Evolutionary conservation across 2,329 filamentous ascomycete species (phyloP).

Genomic region (Trichoderma harzianum): DNA sequence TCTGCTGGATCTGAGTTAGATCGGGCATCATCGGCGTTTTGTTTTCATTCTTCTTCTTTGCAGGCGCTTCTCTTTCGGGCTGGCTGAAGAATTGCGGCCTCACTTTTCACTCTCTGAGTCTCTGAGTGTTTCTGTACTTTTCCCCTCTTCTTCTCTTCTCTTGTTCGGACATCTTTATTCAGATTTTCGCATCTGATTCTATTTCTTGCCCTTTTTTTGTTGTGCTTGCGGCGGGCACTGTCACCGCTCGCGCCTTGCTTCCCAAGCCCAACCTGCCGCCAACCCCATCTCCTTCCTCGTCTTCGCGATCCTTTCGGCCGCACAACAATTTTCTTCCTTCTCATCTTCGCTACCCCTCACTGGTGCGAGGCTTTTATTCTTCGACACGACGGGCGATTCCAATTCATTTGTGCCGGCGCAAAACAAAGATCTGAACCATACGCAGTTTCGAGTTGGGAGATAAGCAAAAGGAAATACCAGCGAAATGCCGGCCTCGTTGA

Average conservation of each 20-base stretch:
- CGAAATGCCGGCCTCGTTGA: slow-evolving; percentile 31
- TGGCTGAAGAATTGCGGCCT: not conserved
- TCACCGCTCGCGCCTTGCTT: slow-evolving; percentile 8
- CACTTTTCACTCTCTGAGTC: not conserved
- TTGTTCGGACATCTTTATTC: not conserved
- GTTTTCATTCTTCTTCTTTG: not conserved
- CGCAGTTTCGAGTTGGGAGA: not conserved
- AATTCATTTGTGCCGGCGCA: not conserved
- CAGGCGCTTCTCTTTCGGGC: not conserved
- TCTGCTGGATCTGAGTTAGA: not conserved
- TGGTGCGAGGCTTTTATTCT: not conserved
- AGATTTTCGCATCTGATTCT: not conserved
- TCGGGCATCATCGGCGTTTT: not conserved
- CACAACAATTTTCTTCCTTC: not conserved
- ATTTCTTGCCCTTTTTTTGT: not conserved
- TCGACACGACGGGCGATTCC: not conserved
- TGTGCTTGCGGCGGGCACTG: not conserved
- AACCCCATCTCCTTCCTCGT: slow-evolving; percentile 8
- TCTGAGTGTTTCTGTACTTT: not conserved
- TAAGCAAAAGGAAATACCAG: not conserved
- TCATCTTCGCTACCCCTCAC: not conserved
- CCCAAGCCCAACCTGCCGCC: not conserved
- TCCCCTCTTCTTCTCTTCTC: not conserved
- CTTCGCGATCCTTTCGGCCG: not conserved
- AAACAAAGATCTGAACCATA: not conserved